Conservation (phyloP, 176 grass and related monocot species). For the Oropetium thomaeum region DNA sequence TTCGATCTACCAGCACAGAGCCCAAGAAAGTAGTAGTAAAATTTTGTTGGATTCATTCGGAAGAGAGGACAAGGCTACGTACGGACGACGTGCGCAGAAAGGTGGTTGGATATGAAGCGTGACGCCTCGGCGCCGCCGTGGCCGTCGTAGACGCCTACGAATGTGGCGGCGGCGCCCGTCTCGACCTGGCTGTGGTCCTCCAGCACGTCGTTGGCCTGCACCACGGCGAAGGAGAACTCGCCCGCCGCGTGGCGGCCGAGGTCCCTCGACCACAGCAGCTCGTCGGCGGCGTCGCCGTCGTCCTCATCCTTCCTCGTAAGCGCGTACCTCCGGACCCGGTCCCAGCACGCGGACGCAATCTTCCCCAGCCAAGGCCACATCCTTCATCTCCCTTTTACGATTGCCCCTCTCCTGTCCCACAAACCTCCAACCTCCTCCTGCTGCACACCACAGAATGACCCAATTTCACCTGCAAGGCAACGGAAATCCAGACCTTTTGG, state of each 20-base stretch:
- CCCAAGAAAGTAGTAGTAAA: not conserved
- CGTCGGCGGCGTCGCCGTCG: constrained; percentile 36
- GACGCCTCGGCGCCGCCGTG: constrained; percentile 95
- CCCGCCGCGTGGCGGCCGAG: constrained; percentile 67
- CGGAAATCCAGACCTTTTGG: not conserved
- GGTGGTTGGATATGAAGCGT: constrained; percentile 83
- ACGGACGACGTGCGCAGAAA: constrained; percentile 84
- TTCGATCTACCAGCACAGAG: not conserved
- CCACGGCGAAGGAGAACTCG: constrained; percentile 93
- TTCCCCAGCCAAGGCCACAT: constrained; percentile 90
- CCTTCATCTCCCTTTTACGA: constrained; percentile 74
- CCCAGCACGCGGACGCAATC: constrained; percentile 83
- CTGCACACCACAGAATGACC: not conserved
- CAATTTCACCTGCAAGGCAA: constrained; percentile 7
- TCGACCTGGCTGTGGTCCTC: constrained; percentile 99
- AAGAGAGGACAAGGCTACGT: constrained; percentile 31
- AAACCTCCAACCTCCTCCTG: not conserved
- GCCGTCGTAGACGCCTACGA: constrained; percentile 94
- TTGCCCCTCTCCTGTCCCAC: constrained; percentile 6
- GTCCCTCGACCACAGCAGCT: constrained; percentile 84
- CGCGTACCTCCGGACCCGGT: constrained; percentile 75
- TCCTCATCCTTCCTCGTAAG: constrained; percentile 91
- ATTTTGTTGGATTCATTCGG: not conserved
- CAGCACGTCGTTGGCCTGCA: constrained; percentile 90
- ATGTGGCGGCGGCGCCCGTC: constrained; percentile 59